A percentile compares a stretch with the other conserved stretches of the same genome.
Conservation (phyloP, 2,329 filamentous ascomycete species). For the Xylaria sp. region DNA sequence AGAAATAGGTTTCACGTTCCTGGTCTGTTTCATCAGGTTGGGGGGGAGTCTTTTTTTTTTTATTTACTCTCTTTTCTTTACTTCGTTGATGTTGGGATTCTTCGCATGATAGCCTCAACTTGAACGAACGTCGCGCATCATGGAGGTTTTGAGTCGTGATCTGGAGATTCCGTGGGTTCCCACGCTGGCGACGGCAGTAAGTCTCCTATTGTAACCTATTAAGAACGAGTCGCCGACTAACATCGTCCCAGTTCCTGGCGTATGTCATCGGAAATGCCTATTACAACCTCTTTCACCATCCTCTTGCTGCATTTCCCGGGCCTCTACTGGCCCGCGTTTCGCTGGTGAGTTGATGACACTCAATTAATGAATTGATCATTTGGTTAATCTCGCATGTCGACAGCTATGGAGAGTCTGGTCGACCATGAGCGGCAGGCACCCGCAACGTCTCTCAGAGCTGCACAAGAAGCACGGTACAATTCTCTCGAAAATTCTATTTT, state of each 20-base stretch:
- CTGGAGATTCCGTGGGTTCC: too few species aligned
- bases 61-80: too few species aligned
- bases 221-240: background rate
- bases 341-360: background rate
- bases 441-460: conserved; percentile 6
- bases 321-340: background rate
- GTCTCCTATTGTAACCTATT: background rate
- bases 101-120: too few species aligned
- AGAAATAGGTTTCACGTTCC: too few species aligned
- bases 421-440: conserved; percentile 16
- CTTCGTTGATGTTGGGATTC: too few species aligned
- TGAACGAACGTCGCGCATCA: too few species aligned
- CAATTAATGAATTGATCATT: background rate
- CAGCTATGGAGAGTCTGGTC: conserved; percentile 20
- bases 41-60: too few species aligned
- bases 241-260: background rate
- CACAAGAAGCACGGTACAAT: conserved; percentile 18
- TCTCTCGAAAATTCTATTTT: background rate
- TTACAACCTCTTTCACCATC: background rate
- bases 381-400: background rate
- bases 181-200: too few species aligned
- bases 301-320: background rate
- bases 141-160: too few species aligned
- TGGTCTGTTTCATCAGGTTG: too few species aligned
- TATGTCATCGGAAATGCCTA: background rate